Percentiles rank a stretch among this genome's conserved stretches.
Evolutionary conservation across 371 early-diverging fungal genomes (phyloP).

Genomic region (Mucor indicus): DNA sequence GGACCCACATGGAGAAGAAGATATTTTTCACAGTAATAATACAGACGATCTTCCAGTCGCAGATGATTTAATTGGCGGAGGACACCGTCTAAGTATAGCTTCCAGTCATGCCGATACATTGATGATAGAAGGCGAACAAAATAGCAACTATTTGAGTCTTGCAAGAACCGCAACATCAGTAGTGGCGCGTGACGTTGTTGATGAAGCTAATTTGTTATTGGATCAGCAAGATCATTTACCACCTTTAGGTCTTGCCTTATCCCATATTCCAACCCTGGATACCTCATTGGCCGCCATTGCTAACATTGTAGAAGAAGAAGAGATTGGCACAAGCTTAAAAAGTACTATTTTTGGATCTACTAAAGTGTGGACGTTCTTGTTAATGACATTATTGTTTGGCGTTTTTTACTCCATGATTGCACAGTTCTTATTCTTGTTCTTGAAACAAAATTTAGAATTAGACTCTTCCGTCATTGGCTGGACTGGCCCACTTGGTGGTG

Average conservation of each 20-base stretch:
- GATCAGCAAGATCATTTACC: slow-evolving; percentile 32
- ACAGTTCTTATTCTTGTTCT: slow-evolving; percentile 38
- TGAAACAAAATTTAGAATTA: slow-evolving; percentile 30
- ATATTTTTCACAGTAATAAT: slow-evolving; percentile 1
- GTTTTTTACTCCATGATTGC: slow-evolving; percentile 41
- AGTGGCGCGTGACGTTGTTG: slow-evolving; percentile 30
- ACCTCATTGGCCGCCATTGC: slow-evolving; percentile 41
- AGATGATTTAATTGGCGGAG: too few species aligned
- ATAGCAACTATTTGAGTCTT: slow-evolving; percentile 7
- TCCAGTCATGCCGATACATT: slow-evolving; percentile 38
- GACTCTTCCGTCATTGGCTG: slow-evolving; percentile 35
- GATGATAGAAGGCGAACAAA: slow-evolving; percentile 16
- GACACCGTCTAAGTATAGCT: slow-evolving; percentile 19
- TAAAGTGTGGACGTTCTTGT: slow-evolving; percentile 31
- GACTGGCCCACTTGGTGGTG: slow-evolving; percentile 45
- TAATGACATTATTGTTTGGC: slow-evolving; percentile 35
- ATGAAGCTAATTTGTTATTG: slow-evolving; percentile 22
- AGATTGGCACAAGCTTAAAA: not conserved
- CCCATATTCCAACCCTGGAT: slow-evolving; percentile 43
- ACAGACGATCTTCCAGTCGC: too few species aligned
- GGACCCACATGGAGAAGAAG: not conserved
- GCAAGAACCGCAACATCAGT: slow-evolving; percentile 23
- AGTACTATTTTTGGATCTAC: slow-evolving; percentile 16
- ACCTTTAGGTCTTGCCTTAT: slow-evolving; percentile 41
- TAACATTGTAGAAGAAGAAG: slow-evolving; percentile 12